phyloP scores from a whole-genome alignment of 169 alveolate species.

The Nephromyces sp. region DNA sequence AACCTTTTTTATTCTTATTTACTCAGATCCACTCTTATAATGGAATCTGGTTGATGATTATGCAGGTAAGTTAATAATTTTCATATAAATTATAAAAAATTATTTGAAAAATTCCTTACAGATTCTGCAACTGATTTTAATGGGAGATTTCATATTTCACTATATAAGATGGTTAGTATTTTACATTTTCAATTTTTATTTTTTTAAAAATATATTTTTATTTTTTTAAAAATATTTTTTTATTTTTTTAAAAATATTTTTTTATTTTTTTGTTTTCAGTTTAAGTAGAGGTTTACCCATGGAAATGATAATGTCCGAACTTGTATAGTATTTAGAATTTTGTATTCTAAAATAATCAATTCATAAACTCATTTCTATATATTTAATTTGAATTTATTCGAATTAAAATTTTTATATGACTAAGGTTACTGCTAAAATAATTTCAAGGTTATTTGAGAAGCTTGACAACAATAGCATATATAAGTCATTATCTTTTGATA shows the following conservation, averaged over 20 bases:
- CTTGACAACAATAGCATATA: too few relatives aligned
- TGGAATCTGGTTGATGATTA: slow-evolving; percentile 69
- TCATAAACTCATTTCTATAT: too few relatives aligned
- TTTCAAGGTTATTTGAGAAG: too few relatives aligned
- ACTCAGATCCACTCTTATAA: slow-evolving; percentile 64
- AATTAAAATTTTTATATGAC: too few relatives aligned
- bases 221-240: too few relatives aligned
- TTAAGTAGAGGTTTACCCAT: background rate
- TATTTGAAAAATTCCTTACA: slow-evolving; percentile 55
- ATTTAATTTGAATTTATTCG: too few relatives aligned
- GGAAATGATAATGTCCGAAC: background rate
- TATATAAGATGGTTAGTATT: slow-evolving; percentile 65
- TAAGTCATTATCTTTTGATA: too few relatives aligned
- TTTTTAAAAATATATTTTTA: background rate
- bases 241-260: too few relatives aligned
- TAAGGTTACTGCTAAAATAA: too few relatives aligned
- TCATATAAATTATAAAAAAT: background rate
- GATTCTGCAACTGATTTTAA: slow-evolving; percentile 66
- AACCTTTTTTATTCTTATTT: slow-evolving; percentile 7
- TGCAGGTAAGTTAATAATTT: slow-evolving; percentile 9
- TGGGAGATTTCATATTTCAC: slow-evolving; percentile 78
- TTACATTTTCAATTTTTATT: background rate
- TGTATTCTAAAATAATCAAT: too few relatives aligned
- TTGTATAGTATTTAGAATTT: too few relatives aligned
- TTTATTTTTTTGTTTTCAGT: background rate